These are phyloP conservation scores for Aspergillus flavus DNA, from an alignment of 2,329 filamentous ascomycete genomes.

Conservation along the genomic window DNA sequence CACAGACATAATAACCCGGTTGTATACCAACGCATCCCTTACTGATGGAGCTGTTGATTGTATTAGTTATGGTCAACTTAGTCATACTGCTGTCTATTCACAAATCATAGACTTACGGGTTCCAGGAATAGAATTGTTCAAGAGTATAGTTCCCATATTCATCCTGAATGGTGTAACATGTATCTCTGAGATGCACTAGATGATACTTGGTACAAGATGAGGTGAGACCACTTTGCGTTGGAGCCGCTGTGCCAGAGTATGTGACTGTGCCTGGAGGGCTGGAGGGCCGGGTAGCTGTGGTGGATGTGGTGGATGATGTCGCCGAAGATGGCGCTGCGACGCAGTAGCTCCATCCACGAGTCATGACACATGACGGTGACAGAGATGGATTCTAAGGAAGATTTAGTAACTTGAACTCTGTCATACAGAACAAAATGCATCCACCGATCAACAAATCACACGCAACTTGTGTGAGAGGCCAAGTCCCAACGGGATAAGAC, in stretches of 20 bases:
- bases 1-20: slow-evolving; percentile 9
- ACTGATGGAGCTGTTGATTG: neutral
- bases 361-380: slow-evolving; percentile 1
- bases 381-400: slow-evolving; percentile 13
- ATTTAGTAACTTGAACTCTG: neutral
- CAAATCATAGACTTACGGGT: neutral
- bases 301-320: slow-evolving; percentile 2
- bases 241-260: neutral
- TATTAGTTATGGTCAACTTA: neutral
- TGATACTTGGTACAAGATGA: slow-evolving; percentile 7
- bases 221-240: neutral
- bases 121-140: slow-evolving; percentile 9
- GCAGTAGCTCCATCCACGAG: slow-evolving; percentile 14
- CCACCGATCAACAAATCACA: neutral
- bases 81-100: neutral
- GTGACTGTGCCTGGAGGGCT: neutral
- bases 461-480: neutral
- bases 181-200: slow-evolving; percentile 2
- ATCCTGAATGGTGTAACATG: slow-evolving; percentile 1
- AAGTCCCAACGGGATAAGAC: neutral
- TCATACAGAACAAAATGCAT: neutral
- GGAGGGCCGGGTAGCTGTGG: neutral
- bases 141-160: slow-evolving; percentile 4
- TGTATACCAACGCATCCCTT: slow-evolving; percentile 7
- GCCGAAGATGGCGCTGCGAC: slow-evolving; percentile 1